These are phyloP conservation scores for Aspergillus ruber DNA, from an alignment of 2,329 filamentous ascomycete genomes.

Conservation along the genomic window DNA sequence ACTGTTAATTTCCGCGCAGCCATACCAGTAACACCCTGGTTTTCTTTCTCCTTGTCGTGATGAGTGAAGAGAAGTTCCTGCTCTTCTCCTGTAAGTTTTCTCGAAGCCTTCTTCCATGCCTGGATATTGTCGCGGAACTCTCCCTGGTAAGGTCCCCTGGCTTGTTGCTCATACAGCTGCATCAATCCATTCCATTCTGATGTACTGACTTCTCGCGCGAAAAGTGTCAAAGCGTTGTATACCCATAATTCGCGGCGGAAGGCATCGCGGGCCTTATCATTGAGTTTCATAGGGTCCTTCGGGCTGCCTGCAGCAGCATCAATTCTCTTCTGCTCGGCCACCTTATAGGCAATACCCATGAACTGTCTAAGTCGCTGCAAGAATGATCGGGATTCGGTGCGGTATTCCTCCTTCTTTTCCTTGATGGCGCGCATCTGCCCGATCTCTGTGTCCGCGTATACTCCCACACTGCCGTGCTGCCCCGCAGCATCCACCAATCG, in stretches of 20 bases:
- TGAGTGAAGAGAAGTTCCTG: conserved; percentile 81
- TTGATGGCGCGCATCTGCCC: conserved; percentile 87
- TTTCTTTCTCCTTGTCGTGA: conserved; percentile 81
- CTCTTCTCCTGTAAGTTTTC: conserved; percentile 70
- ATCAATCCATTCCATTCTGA: conserved; percentile 76
- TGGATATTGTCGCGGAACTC: conserved; percentile 73
- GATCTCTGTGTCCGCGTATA: conserved; percentile 66
- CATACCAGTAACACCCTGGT: conserved; percentile 53
- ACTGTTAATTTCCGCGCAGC: conserved; percentile 87
- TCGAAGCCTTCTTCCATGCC: conserved; percentile 72
- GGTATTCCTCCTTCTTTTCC: conserved; percentile 88
- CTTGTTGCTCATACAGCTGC: conserved; percentile 71
- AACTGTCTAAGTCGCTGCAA: conserved; percentile 73
- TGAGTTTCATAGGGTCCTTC: conserved; percentile 53
- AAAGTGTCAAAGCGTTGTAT: conserved; percentile 81
- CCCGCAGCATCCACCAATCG: conserved; percentile 42
- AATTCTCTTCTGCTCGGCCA: conserved; percentile 64
- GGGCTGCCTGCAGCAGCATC: conserved; percentile 47
- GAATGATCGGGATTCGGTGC: conserved; percentile 68
- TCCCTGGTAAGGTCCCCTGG: conserved; percentile 68
- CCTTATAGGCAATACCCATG: conserved; percentile 73
- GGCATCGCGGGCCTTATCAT: conserved; percentile 62
- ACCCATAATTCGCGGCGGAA: conserved; percentile 74
- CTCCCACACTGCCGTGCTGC: conserved; percentile 38
- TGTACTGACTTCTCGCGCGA: conserved; percentile 75